Evolutionary conservation across 2,329 filamentous ascomycete genomes (phyloP).

Genomic region (Colletotrichum lupini): DNA sequence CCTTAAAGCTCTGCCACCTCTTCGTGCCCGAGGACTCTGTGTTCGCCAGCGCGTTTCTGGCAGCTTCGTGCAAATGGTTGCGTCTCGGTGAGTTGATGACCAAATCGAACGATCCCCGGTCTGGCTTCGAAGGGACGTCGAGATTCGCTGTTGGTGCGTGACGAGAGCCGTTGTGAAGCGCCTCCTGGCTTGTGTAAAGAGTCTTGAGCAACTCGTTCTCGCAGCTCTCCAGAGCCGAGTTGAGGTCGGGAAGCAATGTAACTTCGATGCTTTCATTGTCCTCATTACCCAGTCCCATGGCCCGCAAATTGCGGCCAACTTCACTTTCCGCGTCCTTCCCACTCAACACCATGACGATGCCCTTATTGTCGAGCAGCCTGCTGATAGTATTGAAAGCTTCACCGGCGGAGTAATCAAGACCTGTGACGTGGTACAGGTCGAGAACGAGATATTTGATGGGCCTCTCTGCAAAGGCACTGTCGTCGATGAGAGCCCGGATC

Average conservation of each 20-base stretch:
- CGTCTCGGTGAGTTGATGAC: constrained; percentile 84
- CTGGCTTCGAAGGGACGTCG: constrained; percentile 57
- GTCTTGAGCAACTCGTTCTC: constrained; percentile 93
- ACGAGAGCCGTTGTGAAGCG: constrained; percentile 58
- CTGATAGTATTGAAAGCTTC: constrained; percentile 96
- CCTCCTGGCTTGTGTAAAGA: constrained; percentile 78
- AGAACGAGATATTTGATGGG: constrained; percentile 92
- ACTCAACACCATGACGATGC: constrained; percentile 84
- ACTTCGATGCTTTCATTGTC: constrained; percentile 79
- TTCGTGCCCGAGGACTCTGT: constrained; percentile 68
- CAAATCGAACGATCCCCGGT: constrained; percentile 49
- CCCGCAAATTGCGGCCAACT: constrained; percentile 81
- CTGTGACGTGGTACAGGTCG: constrained; percentile 89
- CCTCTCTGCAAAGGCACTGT: constrained; percentile 79
- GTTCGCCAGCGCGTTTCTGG: constrained; percentile 78
- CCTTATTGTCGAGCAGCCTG: constrained; percentile 80
- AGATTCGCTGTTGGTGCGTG: constrained; percentile 55
- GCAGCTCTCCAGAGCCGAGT: constrained; percentile 92
- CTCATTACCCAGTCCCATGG: constrained; percentile 83
- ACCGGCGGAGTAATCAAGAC: constrained; percentile 94
- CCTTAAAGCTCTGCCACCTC: constrained; percentile 87
- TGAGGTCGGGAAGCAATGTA: constrained; percentile 86
- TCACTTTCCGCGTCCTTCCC: constrained; percentile 81
- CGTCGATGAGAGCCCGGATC: constrained; percentile 84
- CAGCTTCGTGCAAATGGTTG: constrained; percentile 81